A percentile compares a stretch with the other conserved stretches of the same genome.
These are phyloP conservation scores for Halenospora varia DNA, from an alignment of 495 filamentous ascomycete genomes.

Conservation along the genomic window DNA sequence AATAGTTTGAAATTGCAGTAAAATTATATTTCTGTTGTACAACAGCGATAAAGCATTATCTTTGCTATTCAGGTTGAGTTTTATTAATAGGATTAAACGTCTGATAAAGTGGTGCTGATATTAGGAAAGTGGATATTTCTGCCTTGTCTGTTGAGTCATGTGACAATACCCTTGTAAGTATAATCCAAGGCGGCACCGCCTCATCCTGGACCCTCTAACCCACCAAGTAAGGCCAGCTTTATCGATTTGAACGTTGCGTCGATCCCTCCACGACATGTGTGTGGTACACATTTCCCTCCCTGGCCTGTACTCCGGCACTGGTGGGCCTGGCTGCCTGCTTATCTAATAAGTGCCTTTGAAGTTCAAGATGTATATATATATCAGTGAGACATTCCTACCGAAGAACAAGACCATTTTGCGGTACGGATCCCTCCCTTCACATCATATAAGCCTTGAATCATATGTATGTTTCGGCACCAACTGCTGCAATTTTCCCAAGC, in stretches of 20 bases:
- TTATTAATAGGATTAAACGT: background rate
- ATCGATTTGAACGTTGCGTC: background rate
- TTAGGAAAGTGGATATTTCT: background rate
- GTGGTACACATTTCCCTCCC: background rate
- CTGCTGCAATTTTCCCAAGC: background rate
- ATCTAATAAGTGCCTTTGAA: background rate
- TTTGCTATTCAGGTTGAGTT: no score
- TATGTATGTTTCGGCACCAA: background rate
- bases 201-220: background rate
- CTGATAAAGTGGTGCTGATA: no score
- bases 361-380: background rate
- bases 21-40: background rate
- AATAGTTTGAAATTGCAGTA: background rate
- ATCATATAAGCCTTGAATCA: background rate
- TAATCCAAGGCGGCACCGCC: slow-evolving; percentile 1
- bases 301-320: background rate
- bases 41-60: no score
- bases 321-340: background rate
- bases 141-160: background rate
- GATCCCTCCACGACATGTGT: background rate
- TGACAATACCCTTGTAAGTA: background rate
- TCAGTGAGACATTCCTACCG: background rate
- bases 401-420: background rate
- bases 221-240: no score
- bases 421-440: background rate